Evolutionary conservation across 75 land plant species (phyloP).

Genomic region (Isoetes taiwanensis): DNA sequence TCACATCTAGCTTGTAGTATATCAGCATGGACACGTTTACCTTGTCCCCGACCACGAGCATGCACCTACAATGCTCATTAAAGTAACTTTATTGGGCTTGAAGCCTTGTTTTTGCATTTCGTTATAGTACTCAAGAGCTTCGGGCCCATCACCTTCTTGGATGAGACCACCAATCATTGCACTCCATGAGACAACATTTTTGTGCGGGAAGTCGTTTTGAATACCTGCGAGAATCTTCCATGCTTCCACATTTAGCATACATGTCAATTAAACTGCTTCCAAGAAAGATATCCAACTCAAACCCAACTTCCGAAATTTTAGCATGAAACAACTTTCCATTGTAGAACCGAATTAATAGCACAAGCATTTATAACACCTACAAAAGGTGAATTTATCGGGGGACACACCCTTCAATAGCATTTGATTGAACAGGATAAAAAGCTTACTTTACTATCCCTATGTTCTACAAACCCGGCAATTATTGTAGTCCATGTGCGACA

Average conservation of each 20-base stretch:
- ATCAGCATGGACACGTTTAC: too few relatives aligned
- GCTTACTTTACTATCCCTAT: too few relatives aligned
- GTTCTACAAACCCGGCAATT: too few relatives aligned
- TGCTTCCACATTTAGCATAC: slow-evolving; percentile 23
- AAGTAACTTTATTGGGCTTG: slow-evolving; percentile 12
- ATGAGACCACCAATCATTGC: slow-evolving; percentile 17
- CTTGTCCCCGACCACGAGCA: slow-evolving; percentile 14
- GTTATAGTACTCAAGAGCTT: slow-evolving; percentile 12
- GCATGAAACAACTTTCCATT: too few relatives aligned
- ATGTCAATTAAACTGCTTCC: slow-evolving; percentile 21
- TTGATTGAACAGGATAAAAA: too few relatives aligned
- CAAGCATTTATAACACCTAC: too few relatives aligned
- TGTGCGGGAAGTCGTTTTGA: not conserved
- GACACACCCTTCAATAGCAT: too few relatives aligned
- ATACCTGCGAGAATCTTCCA: slow-evolving; percentile 16
- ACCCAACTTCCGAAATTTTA: too few relatives aligned
- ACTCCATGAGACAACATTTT: slow-evolving; percentile 15
- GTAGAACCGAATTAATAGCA: too few relatives aligned
- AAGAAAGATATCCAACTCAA: not conserved
- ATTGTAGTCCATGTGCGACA: too few relatives aligned
- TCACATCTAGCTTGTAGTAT: too few relatives aligned
- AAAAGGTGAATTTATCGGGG: too few relatives aligned
- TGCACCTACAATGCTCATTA: slow-evolving; percentile 9
- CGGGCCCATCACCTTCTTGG: slow-evolving; percentile 14
- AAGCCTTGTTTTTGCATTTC: slow-evolving; percentile 29